These are phyloP conservation scores for Volvox carteri DNA, from an alignment of 163 green algal species.

Conservation along the genomic window DNA sequence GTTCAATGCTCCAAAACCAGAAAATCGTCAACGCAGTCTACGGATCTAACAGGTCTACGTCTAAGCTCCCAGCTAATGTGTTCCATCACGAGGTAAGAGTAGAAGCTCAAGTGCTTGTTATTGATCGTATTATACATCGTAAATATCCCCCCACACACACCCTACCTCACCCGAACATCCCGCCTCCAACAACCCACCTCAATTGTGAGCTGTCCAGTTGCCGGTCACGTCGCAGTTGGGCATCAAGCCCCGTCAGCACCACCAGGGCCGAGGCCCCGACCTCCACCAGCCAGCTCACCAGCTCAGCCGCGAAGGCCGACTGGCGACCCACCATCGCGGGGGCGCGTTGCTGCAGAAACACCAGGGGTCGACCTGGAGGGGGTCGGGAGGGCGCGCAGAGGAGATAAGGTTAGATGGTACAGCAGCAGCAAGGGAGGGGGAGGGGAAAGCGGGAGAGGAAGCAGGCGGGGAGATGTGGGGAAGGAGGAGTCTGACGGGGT, in stretches of 20 bases:
- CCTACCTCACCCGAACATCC: too few relatives aligned
- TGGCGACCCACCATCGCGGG: constrained; percentile 76
- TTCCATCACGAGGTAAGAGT: too few relatives aligned
- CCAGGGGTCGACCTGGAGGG: not conserved
- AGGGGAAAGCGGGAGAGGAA: not conserved
- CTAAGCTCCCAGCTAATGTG: too few relatives aligned
- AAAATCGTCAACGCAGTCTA: too few relatives aligned
- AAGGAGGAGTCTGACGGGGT: not conserved
- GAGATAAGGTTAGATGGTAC: not conserved
- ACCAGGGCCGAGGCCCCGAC: constrained; percentile 63
- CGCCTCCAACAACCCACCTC: constrained; percentile 53
- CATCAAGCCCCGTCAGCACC: constrained; percentile 79
- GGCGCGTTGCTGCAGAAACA: constrained; percentile 84
- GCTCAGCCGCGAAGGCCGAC: constrained; percentile 63
- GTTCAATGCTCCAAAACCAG: too few relatives aligned
- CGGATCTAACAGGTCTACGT: too few relatives aligned
- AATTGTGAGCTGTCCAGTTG: constrained; percentile 68
- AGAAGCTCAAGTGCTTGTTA: too few relatives aligned
- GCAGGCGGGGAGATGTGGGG: not conserved
- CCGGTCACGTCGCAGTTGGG: constrained; percentile 64
- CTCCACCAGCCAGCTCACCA: constrained; percentile 67
- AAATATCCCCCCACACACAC: too few relatives aligned
- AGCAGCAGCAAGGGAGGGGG: not conserved
- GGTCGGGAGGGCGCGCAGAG: not conserved
- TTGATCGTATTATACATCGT: too few relatives aligned